These are phyloP conservation scores for carrot (Daucus carota) DNA, from an alignment of 129 eudicot species.

Conservation along the genomic window DH1_v3.0 NC_030382.2:56283001-56283500, in stretches of 20 bases:
- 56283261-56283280: not conserved
- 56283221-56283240: constrained; percentile 92
- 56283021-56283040: constrained; percentile 26
- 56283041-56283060: constrained; percentile 44
- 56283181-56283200: constrained; percentile 63
- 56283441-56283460: not conserved
- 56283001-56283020: constrained; percentile 30
- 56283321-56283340: constrained; percentile 65
- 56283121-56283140: constrained; percentile 48
- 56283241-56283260: constrained; percentile 27
- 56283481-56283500: not conserved
- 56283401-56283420: not conserved
- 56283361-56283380: not conserved
- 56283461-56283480: constrained; percentile 2
- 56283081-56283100: not conserved
- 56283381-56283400: constrained; percentile 15
- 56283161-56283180: constrained; percentile 97
- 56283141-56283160: constrained; percentile 82
- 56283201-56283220: constrained; percentile 98
- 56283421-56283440: not conserved
- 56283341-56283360: constrained; percentile 39
- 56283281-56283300: not conserved
- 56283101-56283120: not conserved
- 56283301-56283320: constrained; percentile 45
- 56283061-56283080: constrained; percentile 1